Percentiles rank a stretch among this genome's conserved stretches.
phyloP scores from a whole-genome alignment of 495 filamentous ascomycete species.

The Extremus antarcticus region DNA sequence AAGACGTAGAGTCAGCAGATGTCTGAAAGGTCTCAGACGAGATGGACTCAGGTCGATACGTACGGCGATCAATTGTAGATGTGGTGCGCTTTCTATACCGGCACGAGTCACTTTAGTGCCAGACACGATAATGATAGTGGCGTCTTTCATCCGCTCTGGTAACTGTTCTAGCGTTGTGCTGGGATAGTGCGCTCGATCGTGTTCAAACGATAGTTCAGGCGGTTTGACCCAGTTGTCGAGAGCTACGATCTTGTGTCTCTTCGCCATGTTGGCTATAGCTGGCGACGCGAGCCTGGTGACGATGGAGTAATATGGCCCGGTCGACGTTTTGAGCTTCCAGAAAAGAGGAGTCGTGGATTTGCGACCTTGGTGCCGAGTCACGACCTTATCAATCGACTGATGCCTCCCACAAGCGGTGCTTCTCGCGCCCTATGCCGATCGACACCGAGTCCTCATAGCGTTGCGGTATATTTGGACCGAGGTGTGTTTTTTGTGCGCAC shows the following conservation, averaged over 20 bases:
- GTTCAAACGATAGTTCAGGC: constrained; percentile 6
- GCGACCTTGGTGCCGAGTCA: too few relatives aligned
- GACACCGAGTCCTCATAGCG: too few relatives aligned
- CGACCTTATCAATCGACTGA: too few relatives aligned
- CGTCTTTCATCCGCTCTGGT: constrained; percentile 32
- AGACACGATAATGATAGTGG: constrained; percentile 40
- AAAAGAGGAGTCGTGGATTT: too few relatives aligned
- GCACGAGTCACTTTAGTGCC: constrained; percentile 31
- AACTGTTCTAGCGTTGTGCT: constrained; percentile 21
- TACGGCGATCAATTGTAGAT: constrained; percentile 35
- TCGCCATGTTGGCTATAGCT: neutral
- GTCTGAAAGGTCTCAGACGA: constrained; percentile 24
- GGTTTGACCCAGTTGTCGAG: constrained; percentile 9
- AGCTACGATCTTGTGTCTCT: constrained; percentile 7
- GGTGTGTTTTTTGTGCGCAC: too few relatives aligned
- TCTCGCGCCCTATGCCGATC: too few relatives aligned
- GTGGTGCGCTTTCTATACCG: constrained; percentile 1
- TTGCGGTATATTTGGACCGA: too few relatives aligned
- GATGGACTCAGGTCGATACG: too few relatives aligned
- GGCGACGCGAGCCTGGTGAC: too few relatives aligned
- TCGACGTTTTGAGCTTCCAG: too few relatives aligned
- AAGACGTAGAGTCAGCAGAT: constrained; percentile 26
- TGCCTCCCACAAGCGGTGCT: too few relatives aligned
- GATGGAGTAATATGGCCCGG: too few relatives aligned
- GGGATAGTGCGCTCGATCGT: neutral